Percentiles rank a stretch among this genome's conserved stretches.
Evolutionary conservation across 768 basidiomycete genomes (phyloP).

Genomic region (Dacryopinax spathularia): DNA sequence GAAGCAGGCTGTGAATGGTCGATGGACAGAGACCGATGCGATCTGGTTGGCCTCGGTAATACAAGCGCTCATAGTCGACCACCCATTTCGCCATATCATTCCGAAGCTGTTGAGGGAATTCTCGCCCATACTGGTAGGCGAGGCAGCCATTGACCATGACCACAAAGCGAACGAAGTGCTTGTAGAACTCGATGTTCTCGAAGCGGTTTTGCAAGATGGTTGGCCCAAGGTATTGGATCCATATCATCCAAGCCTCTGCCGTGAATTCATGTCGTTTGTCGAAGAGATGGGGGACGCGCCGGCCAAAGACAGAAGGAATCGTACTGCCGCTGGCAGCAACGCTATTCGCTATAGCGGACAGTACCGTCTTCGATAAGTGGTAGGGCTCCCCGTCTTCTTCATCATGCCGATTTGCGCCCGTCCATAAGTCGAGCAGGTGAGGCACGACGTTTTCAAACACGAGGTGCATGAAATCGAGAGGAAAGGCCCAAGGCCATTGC

Average conservation of each 20-base stretch:
- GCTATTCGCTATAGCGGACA: conserved; percentile 30
- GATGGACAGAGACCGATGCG: conserved; percentile 22
- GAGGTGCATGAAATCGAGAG: conserved; percentile 39
- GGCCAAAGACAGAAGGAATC: conserved; percentile 29
- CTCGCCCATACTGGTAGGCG: no score
- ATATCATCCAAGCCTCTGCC: conserved; percentile 16
- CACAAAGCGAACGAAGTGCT: conserved; percentile 4
- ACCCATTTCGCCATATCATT: conserved; percentile 7
- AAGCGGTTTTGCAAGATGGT: conserved; percentile 10
- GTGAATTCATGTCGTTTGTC: conserved; percentile 10
- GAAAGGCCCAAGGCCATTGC: conserved; percentile 29
- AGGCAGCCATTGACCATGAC: background rate
- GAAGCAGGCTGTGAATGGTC: conserved; percentile 25
- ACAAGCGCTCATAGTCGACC: conserved; percentile 27
- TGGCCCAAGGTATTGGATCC: conserved; percentile 15
- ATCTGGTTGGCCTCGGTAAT: no score
- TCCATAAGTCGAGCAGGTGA: conserved; percentile 32
- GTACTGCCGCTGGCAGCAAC: conserved; percentile 23
- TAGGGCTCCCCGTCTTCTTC: conserved; percentile 20
- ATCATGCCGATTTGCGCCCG: conserved; percentile 30
- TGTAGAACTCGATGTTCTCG: background rate
- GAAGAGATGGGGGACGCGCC: background rate
- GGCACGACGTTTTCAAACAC: conserved; percentile 32
- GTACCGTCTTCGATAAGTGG: conserved; percentile 20
- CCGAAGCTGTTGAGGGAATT: no score